Conservation (phyloP, 495 filamentous ascomycete species). For the Penicillium angulare region DNA sequence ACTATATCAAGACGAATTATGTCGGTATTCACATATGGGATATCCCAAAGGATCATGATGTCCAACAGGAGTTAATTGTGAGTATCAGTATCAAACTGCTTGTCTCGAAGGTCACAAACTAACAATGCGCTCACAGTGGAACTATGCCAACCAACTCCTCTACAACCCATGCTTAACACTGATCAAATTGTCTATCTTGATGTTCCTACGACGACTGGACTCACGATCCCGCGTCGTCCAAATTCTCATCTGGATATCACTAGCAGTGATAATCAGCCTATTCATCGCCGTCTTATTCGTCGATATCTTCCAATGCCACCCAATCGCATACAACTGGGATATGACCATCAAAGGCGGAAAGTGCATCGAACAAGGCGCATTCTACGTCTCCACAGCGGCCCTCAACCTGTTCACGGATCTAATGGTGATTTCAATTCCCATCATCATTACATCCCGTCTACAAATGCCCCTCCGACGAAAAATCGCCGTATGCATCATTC, state of each 20-base stretch:
- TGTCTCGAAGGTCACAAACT: too few relatives aligned
- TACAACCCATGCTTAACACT: slow-evolving; percentile 64
- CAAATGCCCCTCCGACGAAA: slow-evolving; percentile 45
- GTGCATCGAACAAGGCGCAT: slow-evolving; percentile 42
- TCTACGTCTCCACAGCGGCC: slow-evolving; percentile 42
- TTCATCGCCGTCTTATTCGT: slow-evolving; percentile 55
- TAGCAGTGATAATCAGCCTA: slow-evolving; percentile 49
- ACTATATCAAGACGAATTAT: slow-evolving; percentile 52
- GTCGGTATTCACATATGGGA: slow-evolving; percentile 47
- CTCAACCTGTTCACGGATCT: slow-evolving; percentile 49
- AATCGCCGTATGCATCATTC: slow-evolving; percentile 41
- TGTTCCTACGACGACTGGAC: slow-evolving; percentile 51
- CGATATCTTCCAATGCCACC: slow-evolving; percentile 57
- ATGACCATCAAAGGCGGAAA: slow-evolving; percentile 29
- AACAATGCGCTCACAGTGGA: slow-evolving; percentile 14
- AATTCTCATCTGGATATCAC: slow-evolving; percentile 37
- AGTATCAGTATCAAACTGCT: too few relatives aligned
- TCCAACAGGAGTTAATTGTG: slow-evolving; percentile 19
- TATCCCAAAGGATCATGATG: slow-evolving; percentile 33
- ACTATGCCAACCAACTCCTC: slow-evolving; percentile 57
- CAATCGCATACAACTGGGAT: slow-evolving; percentile 45
- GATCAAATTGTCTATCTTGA: slow-evolving; percentile 55
- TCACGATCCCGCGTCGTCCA: slow-evolving; percentile 34
- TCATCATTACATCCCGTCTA: slow-evolving; percentile 45
- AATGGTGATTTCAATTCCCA: slow-evolving; percentile 45